These are phyloP conservation scores for Conringia planisiliqua DNA, from an alignment of 345 rosid genomes.

Conservation along the genomic window DNA sequence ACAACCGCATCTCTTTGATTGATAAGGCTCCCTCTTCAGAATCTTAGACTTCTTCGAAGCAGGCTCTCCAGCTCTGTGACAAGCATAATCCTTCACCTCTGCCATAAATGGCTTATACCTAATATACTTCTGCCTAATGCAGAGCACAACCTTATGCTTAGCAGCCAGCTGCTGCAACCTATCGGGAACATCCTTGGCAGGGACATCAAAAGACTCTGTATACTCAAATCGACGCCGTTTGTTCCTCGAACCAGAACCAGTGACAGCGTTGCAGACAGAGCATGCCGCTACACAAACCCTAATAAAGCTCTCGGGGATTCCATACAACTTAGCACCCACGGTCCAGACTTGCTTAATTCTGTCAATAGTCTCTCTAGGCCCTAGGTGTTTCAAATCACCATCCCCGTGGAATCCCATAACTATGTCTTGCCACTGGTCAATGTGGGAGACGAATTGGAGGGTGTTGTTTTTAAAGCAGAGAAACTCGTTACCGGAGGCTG, in stretches of 20 bases:
- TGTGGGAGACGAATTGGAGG: conserved; percentile 84
- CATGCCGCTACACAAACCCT: conserved; percentile 96
- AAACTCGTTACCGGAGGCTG: conserved; percentile 66
- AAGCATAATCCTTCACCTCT: conserved; percentile 99
- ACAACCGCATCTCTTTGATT: conserved; percentile 93
- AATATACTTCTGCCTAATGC: conserved; percentile 96
- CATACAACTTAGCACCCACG: conserved; percentile 91
- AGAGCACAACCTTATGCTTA: conserved; percentile 93
- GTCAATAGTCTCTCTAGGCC: conserved; percentile 88
- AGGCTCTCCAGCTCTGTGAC: conserved; percentile 98
- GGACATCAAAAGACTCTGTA: conserved; percentile 92
- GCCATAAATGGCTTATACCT: conserved; percentile 99
- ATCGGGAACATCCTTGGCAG: conserved; percentile 87
- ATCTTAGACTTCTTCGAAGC: conserved; percentile 77
- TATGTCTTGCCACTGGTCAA: conserved; percentile 92
- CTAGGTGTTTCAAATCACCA: conserved; percentile 85
- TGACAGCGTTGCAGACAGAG: conserved; percentile 64
- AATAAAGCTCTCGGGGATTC: conserved; percentile 95
- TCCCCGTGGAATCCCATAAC: conserved; percentile 92
- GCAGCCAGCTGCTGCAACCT: conserved; percentile 90
- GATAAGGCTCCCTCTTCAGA: conserved; percentile 97
- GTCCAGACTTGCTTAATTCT: conserved; percentile 96
- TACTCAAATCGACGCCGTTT: conserved; percentile 90
- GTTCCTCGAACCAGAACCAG: conserved; percentile 74
- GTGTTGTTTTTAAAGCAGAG: conserved; percentile 91